phyloP scores from a whole-genome alignment of 495 filamentous ascomycete species.

The Tuber microsphaerosporum region DNA sequence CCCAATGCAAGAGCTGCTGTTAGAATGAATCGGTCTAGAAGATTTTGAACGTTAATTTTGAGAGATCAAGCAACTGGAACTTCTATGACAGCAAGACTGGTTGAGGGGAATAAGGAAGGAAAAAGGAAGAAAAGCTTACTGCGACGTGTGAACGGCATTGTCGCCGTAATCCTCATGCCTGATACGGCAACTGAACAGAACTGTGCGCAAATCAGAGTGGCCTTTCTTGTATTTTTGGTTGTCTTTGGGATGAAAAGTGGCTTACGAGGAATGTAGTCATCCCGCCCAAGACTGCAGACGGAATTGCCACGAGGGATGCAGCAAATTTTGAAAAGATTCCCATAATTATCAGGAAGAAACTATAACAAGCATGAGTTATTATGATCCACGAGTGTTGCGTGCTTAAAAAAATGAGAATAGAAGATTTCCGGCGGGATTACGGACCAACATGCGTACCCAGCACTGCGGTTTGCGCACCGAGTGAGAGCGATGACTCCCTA shows the following conservation, averaged over 20 bases:
- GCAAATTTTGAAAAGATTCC: conserved; percentile 89
- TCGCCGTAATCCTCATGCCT: conserved; percentile 75
- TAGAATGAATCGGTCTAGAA: conserved; percentile 65
- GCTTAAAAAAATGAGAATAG: background rate
- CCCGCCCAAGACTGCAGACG: conserved; percentile 70
- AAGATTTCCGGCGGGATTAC: conserved; percentile 7
- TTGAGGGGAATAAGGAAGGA: background rate
- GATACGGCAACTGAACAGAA: conserved; percentile 79
- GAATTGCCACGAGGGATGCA: conserved; percentile 78
- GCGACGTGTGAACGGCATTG: conserved; percentile 70
- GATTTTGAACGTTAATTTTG: conserved; percentile 6
- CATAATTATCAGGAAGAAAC: conserved; percentile 72
- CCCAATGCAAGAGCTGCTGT: conserved; percentile 71
- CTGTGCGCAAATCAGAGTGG: conserved; percentile 9
- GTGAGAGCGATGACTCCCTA: conserved; percentile 77
- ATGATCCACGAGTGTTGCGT: background rate
- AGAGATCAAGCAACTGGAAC: background rate
- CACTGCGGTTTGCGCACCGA: conserved; percentile 78
- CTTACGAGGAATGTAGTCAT: conserved; percentile 78
- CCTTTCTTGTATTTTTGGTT: background rate
- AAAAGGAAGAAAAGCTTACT: conserved; percentile 41
- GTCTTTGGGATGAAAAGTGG: background rate
- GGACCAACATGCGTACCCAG: conserved; percentile 62
- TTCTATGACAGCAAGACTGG: background rate
- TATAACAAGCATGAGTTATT: conserved; percentile 46